phyloP scores from a whole-genome alignment of 306 rosid species.

The Rubus parviflorus region DNA sequence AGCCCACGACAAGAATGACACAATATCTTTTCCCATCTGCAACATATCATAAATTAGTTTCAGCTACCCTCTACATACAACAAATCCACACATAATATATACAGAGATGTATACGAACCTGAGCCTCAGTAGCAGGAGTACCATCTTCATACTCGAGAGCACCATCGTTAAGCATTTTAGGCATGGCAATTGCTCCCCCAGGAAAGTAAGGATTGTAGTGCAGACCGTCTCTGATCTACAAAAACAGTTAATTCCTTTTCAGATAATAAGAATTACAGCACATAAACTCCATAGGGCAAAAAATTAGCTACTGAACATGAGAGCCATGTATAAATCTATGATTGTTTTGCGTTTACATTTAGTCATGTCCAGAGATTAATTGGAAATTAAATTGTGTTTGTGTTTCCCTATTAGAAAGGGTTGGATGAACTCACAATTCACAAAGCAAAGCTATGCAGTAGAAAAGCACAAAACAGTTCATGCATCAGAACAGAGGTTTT shows the following conservation, averaged over 20 bases:
- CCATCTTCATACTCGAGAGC: slow-evolving; percentile 96
- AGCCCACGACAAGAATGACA: slow-evolving; percentile 86
- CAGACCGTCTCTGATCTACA: slow-evolving; percentile 91
- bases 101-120: slow-evolving; percentile 41
- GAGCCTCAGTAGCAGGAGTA: slow-evolving; percentile 89
- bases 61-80: background rate
- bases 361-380: background rate
- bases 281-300: background rate
- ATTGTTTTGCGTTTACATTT: background rate
- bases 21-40: slow-evolving; percentile 98
- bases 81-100: background rate
- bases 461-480: background rate
- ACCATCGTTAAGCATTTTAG: slow-evolving; percentile 98
- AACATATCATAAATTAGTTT: slow-evolving; percentile 15
- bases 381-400: background rate
- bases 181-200: slow-evolving; percentile 99
- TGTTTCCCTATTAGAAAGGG: background rate
- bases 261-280: background rate
- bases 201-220: slow-evolving; percentile 97
- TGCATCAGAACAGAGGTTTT: background rate
- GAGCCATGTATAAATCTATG: background rate
- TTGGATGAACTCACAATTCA: background rate
- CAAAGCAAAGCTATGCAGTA: background rate
- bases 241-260: slow-evolving; percentile 25
- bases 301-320: background rate